These are phyloP conservation scores for Trichosporon coremiiforme DNA, from an alignment of 1,284 basidiomycete species.

Conservation along the genomic window DNA sequence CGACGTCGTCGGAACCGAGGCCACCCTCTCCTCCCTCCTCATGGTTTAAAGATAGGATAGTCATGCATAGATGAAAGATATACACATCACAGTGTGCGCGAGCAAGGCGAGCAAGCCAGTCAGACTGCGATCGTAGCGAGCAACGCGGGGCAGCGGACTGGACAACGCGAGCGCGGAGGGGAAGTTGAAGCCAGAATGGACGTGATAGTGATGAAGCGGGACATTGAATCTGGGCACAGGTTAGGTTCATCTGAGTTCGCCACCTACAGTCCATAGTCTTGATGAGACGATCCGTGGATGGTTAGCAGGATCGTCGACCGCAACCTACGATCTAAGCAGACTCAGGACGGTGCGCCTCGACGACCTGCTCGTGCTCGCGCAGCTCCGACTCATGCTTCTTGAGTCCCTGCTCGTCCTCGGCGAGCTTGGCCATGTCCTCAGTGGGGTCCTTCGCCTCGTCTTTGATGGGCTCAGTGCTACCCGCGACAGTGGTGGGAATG, in stretches of 20 bases:
- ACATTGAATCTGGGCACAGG: background rate
- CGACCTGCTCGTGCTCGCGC: slow-evolving; percentile 8
- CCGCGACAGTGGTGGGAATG: background rate
- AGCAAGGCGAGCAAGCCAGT: background rate
- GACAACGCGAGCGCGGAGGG: background rate
- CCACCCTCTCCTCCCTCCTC: slow-evolving; percentile 63
- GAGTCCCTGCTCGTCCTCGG: background rate
- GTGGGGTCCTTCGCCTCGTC: background rate
- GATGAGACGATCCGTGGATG: too few relatives aligned
- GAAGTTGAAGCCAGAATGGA: too few relatives aligned
- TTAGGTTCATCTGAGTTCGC: background rate
- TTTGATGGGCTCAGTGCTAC: background rate
- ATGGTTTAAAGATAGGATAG: slow-evolving; percentile 50
- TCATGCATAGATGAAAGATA: slow-evolving; percentile 23
- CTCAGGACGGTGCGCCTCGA: background rate
- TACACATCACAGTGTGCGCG: background rate
- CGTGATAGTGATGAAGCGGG: too few relatives aligned
- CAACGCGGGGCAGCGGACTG: background rate
- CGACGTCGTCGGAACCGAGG: slow-evolving; percentile 83
- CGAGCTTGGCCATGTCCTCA: background rate
- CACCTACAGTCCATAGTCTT: too few relatives aligned
- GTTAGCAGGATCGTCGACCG: too few relatives aligned
- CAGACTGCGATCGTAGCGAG: too few relatives aligned
- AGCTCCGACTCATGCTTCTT: slow-evolving; percentile 7
- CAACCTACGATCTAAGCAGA: background rate